Evolutionary conservation across 176 grass and related monocot genomes (phyloP).

Genomic region (Urochloa ruziziensis): DNA sequence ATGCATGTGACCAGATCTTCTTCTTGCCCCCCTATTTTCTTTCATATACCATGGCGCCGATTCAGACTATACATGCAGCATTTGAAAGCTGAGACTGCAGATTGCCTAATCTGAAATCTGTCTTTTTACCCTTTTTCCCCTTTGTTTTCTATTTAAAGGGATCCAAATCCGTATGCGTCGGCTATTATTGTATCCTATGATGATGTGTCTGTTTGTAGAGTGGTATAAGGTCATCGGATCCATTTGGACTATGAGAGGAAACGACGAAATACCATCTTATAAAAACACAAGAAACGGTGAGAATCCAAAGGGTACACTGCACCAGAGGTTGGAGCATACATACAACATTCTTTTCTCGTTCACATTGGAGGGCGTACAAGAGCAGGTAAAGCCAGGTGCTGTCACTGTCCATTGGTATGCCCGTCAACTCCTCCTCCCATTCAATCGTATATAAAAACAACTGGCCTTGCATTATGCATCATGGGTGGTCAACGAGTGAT

Average conservation of each 20-base stretch:
- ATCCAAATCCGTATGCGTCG: not conserved
- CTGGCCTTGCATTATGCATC: not conserved
- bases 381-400: not conserved
- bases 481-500: not conserved
- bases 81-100: not conserved
- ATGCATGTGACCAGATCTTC: conserved; percentile 13
- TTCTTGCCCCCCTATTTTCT: not conserved
- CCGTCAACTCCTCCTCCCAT: not conserved
- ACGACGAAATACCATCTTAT: not conserved
- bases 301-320: conserved; percentile 24
- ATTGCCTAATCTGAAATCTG: not conserved
- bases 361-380: not conserved
- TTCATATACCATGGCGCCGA: not conserved
- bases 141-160: not conserved
- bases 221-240: not conserved
- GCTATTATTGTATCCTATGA: not conserved
- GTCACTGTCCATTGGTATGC: not conserved
- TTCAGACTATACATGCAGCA: not conserved
- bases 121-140: not conserved
- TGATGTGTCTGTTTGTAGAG: not conserved
- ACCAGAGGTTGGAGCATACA: not conserved
- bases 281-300: not conserved
- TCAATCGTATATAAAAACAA: not conserved
- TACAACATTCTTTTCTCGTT: conserved; percentile 2
- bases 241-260: not conserved